A percentile compares a stretch with the other conserved stretches of the same genome.
Conservation (phyloP, 257 asterid species). For the Solanum sejunctum region DNA sequence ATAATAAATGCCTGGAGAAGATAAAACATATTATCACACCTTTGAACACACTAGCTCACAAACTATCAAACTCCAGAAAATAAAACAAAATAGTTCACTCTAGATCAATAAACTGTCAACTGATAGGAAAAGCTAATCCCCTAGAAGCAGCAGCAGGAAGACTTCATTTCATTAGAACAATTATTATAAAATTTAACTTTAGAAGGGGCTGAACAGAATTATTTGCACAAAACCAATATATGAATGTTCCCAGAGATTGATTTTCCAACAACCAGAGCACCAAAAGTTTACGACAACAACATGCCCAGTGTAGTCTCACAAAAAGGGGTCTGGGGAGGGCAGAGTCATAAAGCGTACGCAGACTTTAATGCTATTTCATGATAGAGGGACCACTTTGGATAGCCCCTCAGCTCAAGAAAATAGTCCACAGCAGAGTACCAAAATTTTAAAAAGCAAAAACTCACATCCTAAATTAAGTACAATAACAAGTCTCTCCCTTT, state of each 20-base stretch:
- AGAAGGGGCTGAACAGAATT: not conserved
- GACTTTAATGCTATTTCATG: not conserved
- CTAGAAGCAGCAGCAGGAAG: not conserved
- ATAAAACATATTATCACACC: not conserved
- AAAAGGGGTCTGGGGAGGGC: not conserved
- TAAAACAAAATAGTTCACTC: not conserved
- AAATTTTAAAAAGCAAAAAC: not conserved
- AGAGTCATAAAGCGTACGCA: not conserved
- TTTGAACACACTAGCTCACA: not conserved
- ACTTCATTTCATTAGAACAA: not conserved
- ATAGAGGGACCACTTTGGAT: not conserved
- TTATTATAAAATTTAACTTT: not conserved
- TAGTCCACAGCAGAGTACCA: not conserved
- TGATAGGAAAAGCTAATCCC: not conserved
- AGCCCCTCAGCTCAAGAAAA: not conserved
- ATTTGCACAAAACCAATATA: not conserved
- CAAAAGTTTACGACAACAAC: not conserved
- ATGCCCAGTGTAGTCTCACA: not conserved
- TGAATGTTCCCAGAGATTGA: not conserved
- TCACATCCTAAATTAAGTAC: not conserved
- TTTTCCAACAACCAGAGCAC: not conserved
- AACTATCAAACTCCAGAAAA: not conserved
- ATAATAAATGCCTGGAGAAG: slow-evolving; percentile 81
- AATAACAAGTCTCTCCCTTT: not conserved
- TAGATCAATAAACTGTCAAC: not conserved